These are phyloP conservation scores for Vaccinium darrowii DNA, from an alignment of 148 eudicot species.

Conservation along the genomic window DNA sequence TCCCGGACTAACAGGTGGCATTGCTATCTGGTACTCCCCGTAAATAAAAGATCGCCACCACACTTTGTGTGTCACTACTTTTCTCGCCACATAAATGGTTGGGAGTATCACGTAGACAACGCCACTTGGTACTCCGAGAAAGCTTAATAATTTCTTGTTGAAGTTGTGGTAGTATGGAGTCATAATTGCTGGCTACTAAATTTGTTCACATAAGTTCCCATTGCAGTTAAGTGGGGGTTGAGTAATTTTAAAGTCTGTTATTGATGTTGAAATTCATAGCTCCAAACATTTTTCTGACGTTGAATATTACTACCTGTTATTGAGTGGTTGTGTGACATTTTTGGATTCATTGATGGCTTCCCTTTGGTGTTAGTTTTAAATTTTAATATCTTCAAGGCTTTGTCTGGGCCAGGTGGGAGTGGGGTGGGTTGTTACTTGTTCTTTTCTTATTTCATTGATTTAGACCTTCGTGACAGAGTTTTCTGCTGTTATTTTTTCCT, in stretches of 20 bases:
- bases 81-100: no score
- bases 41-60: no score
- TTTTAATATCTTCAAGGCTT: constrained; percentile 13
- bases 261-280: constrained; percentile 13
- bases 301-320: not conserved
- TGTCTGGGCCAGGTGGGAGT: constrained; percentile 20
- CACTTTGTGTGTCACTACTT: no score
- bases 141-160: not conserved
- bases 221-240: constrained; percentile 6
- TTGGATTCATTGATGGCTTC: constrained; percentile 16
- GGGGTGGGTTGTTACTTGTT: constrained; percentile 18
- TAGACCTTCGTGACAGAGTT: not conserved
- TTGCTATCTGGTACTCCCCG: no score
- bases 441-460: constrained; percentile 17
- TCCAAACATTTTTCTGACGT: constrained; percentile 1
- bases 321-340: constrained; percentile 2
- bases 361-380: constrained; percentile 11
- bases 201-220: not conserved
- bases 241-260: not conserved
- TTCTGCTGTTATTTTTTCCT: no score
- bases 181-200: not conserved
- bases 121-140: no score
- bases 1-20: no score
- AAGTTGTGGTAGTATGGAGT: not conserved
- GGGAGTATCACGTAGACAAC: no score